A percentile compares a stretch with the other conserved stretches of the same genome.
phyloP scores from a whole-genome alignment of 2,329 filamentous ascomycete species.

The Alternaria infectoria region DNA sequence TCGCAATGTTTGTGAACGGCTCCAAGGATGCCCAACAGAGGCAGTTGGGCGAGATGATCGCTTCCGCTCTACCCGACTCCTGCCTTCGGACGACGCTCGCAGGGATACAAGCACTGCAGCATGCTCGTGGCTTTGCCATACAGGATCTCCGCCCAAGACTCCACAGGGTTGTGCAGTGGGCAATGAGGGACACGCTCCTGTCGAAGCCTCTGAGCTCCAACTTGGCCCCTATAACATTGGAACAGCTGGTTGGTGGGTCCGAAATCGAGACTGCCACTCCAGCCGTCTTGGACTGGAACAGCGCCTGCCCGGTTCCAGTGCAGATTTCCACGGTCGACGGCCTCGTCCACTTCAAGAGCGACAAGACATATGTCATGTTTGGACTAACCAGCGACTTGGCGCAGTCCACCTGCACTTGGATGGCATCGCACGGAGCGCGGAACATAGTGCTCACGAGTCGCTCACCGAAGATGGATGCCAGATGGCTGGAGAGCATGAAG shows the following conservation, averaged over 20 bases:
- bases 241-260: not conserved
- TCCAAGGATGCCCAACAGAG: not conserved
- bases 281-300: not conserved
- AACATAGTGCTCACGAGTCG: conserved; percentile 22
- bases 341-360: not conserved
- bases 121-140: not conserved
- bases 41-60: not conserved
- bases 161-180: not conserved
- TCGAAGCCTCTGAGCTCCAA: not conserved
- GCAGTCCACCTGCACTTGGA: conserved; percentile 17
- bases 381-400: conserved; percentile 33
- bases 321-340: not conserved
- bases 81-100: not conserved
- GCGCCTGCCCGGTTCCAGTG: not conserved
- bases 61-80: not conserved
- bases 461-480: not conserved
- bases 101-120: not conserved
- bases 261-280: not conserved
- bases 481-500: not conserved
- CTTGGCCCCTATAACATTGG: not conserved
- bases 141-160: not conserved
- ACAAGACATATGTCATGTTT: conserved; percentile 29
- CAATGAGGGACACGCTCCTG: not conserved
- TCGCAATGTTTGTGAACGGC: not conserved
- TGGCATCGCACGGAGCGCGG: conserved; percentile 23